Evolutionary conservation across 164 flowering plant species (phyloP).

Genomic region (Annona squamosa): DNA sequence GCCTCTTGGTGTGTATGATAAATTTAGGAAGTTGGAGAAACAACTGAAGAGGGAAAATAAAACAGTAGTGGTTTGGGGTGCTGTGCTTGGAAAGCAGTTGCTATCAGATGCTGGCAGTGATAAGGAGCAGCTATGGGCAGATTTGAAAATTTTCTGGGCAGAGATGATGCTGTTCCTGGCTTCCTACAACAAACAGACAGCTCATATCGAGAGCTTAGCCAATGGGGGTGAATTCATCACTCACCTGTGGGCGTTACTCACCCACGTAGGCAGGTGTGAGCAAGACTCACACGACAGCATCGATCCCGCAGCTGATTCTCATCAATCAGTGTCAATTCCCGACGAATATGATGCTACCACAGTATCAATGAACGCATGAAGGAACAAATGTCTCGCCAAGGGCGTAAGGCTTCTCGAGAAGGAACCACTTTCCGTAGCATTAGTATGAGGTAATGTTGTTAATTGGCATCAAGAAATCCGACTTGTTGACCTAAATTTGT

Average conservation of each 20-base stretch:
- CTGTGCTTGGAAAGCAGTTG: not conserved
- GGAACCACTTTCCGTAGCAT: no score
- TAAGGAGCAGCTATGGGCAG: not conserved
- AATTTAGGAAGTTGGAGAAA: not conserved
- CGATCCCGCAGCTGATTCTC: no score
- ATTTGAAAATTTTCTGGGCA: constrained; percentile 11
- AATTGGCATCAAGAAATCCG: no score
- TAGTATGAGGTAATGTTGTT: no score
- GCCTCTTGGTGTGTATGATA: not conserved
- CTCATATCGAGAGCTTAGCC: constrained; percentile 2
- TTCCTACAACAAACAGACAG: not conserved
- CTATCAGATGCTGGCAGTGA: not conserved
- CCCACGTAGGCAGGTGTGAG: not conserved
- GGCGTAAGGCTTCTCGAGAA: no score
- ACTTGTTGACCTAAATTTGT: no score
- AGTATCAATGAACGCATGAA: no score
- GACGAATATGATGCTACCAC: no score
- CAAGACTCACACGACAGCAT: no score
- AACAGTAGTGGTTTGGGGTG: not conserved
- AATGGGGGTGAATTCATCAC: constrained; percentile 8
- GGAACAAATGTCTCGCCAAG: no score
- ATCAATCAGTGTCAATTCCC: no score
- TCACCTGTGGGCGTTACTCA: constrained; percentile 4
- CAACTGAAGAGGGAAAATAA: not conserved
- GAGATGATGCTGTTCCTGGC: constrained; percentile 9